Percentiles rank a stretch among this genome's conserved stretches.
Conservation (phyloP, 179 eudicot species). For the Actinidia arguta region DNA sequence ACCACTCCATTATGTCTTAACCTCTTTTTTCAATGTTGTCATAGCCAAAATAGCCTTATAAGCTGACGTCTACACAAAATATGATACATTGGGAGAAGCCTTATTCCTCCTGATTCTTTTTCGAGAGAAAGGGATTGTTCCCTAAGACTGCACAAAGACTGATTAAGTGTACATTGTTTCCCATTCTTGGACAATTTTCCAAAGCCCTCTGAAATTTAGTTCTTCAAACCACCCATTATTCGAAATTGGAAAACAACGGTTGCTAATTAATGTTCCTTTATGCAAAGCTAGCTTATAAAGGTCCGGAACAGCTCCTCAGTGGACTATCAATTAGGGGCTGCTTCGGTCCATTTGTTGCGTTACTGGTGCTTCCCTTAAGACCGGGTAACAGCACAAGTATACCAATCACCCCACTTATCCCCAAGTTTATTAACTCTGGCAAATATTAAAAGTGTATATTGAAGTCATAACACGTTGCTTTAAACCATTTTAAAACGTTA, state of each 20-base stretch:
- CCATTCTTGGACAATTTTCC: background rate
- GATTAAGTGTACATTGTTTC: background rate
- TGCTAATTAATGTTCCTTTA: background rate
- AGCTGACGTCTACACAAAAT: background rate
- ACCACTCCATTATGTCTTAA: background rate
- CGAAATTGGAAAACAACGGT: background rate
- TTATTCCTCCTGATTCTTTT: background rate
- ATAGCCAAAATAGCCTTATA: background rate
- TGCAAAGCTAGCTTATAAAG: too few species aligned
- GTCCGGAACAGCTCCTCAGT: too few species aligned
- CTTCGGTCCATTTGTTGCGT: too few species aligned
- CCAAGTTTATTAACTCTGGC: background rate
- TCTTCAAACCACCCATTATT: background rate
- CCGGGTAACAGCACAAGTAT: too few species aligned
- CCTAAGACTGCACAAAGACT: background rate
- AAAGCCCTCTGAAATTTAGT: background rate
- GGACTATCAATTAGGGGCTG: too few species aligned
- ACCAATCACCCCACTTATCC: too few species aligned
- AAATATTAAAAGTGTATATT: background rate
- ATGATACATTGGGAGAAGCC: too few species aligned
- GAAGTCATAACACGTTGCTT: background rate
- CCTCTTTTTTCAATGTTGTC: background rate
- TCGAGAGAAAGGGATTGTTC: background rate
- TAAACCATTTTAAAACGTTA: background rate
- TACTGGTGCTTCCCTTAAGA: too few species aligned